Evolutionary conservation across 2,329 filamentous ascomycete species (phyloP).

Genomic region (Epichloe bromicola): DNA sequence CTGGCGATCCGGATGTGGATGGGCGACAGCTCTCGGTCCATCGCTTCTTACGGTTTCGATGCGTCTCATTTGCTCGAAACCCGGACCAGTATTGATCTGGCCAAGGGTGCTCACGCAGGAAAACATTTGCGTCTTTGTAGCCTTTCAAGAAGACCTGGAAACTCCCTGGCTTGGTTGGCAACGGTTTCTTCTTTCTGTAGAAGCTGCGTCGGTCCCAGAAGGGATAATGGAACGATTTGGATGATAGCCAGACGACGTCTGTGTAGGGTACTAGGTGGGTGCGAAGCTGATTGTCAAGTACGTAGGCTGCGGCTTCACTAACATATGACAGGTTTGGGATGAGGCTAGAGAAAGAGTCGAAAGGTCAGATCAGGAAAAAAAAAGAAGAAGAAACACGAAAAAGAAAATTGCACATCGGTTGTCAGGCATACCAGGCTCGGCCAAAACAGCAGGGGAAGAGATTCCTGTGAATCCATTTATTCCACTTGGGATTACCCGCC

Average conservation of each 20-base stretch:
- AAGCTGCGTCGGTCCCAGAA: slow-evolving; percentile 90
- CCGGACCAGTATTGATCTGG: slow-evolving; percentile 72
- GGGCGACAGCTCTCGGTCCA: slow-evolving; percentile 81
- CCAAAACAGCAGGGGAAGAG: slow-evolving; percentile 96
- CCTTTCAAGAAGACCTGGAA: slow-evolving; percentile 97
- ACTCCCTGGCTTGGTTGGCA: slow-evolving; percentile 85
- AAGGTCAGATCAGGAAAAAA: not conserved
- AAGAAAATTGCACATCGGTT: not conserved
- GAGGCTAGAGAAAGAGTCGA: slow-evolving; percentile 34
- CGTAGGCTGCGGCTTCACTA: slow-evolving; percentile 92
- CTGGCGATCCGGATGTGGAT: slow-evolving; percentile 30
- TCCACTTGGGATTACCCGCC: slow-evolving; percentile 96
- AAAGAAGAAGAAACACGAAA: not conserved
- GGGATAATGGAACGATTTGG: slow-evolving; percentile 95
- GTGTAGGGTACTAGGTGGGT: slow-evolving; percentile 94
- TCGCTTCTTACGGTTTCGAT: slow-evolving; percentile 52
- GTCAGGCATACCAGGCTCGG: slow-evolving; percentile 54
- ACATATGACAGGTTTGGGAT: slow-evolving; percentile 98
- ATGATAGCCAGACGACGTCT: slow-evolving; percentile 85
- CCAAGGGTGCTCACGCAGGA: slow-evolving; percentile 91
- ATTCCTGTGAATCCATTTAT: slow-evolving; percentile 98
- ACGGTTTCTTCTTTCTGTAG: slow-evolving; percentile 72
- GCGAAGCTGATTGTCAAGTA: slow-evolving; percentile 77
- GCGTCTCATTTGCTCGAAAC: slow-evolving; percentile 54
- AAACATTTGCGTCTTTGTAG: slow-evolving; percentile 93